These are phyloP conservation scores for Nepenthes alata DNA, from an alignment of 179 eudicot genomes.

Conservation along the genomic window DNA sequence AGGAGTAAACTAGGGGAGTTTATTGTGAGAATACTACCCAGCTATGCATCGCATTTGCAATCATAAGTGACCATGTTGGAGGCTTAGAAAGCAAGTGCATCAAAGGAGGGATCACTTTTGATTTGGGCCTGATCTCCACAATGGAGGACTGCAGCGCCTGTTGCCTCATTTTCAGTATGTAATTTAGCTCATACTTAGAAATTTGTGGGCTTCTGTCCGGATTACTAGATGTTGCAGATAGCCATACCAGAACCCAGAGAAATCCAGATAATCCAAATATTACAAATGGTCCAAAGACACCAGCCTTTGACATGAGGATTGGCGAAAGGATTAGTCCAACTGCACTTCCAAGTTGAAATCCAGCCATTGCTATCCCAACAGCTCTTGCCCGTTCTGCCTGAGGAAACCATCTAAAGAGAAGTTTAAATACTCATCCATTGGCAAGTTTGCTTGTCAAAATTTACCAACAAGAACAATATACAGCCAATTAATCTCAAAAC, in stretches of 20 bases:
- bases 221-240: constrained; percentile 86
- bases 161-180: constrained; percentile 44
- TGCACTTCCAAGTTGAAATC: constrained; percentile 96
- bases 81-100: constrained; percentile 63
- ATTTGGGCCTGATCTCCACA: constrained; percentile 23
- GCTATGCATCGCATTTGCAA: constrained; percentile 96
- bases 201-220: constrained; percentile 75
- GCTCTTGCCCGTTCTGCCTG: constrained; percentile 81
- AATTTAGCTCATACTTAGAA: constrained; percentile 62
- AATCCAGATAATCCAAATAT: constrained; percentile 91
- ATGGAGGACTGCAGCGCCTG: constrained; percentile 18
- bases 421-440: constrained; percentile 13
- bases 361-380: constrained; percentile 99
- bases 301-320: constrained; percentile 90
- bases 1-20: not conserved
- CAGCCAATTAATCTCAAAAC: not conserved
- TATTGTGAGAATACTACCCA: constrained; percentile 46
- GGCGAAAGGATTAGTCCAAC: constrained; percentile 93
- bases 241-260: constrained; percentile 95
- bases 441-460: not conserved
- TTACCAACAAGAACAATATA: not conserved
- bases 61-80: constrained; percentile 93
- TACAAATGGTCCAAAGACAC: constrained; percentile 91
- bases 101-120: constrained; percentile 71
- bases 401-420: constrained; percentile 85